These are phyloP conservation scores for Fraxinus ornus DNA, from an alignment of 305 asterid genomes.

Conservation along the genomic window DNA sequence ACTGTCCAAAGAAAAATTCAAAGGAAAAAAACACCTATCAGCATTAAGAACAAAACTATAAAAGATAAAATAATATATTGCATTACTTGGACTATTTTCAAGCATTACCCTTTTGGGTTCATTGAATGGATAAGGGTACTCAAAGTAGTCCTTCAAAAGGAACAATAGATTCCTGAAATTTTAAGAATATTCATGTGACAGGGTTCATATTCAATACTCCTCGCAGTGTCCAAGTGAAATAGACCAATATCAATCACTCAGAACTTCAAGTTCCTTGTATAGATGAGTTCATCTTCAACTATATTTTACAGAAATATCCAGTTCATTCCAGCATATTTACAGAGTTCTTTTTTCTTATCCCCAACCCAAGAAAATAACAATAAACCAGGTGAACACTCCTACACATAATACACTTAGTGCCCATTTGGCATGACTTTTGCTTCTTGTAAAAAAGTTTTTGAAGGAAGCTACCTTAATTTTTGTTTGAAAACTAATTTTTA, in stretches of 20 bases:
- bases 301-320: not conserved
- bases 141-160: not conserved
- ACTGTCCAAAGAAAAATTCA: slow-evolving; percentile 42
- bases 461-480: not conserved
- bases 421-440: not conserved
- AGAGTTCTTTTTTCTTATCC: not conserved
- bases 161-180: not conserved
- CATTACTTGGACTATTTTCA: not conserved
- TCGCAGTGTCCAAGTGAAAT: not conserved
- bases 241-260: not conserved
- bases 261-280: not conserved
- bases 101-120: not conserved
- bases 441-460: not conserved
- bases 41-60: not conserved
- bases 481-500: not conserved
- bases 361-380: not conserved
- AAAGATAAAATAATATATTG: not conserved
- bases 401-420: not conserved
- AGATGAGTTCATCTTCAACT: not conserved
- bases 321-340: not conserved
- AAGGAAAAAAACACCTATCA: slow-evolving; percentile 19
- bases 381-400: not conserved
- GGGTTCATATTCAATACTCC: not conserved
- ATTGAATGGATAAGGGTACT: not conserved
- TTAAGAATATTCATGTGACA: not conserved